Evolutionary conservation across 176 grass and related monocot genomes (phyloP).

Genomic region (Oryza glaberrima): DNA sequence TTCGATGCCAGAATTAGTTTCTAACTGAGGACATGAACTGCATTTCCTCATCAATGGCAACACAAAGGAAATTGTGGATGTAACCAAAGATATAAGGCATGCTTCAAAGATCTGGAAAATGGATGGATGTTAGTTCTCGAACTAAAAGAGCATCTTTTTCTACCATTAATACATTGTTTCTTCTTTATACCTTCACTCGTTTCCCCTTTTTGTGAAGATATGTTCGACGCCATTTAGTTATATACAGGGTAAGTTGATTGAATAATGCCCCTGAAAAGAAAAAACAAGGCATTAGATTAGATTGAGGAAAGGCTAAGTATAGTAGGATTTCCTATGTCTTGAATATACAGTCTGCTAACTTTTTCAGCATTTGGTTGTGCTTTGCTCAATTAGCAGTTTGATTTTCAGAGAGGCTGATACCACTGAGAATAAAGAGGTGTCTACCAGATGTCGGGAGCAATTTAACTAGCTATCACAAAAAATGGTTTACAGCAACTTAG

Average conservation of each 20-base stretch:
- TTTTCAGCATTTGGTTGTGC: constrained; percentile 25
- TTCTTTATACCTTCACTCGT: constrained; percentile 73
- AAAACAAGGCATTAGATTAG: constrained; percentile 21
- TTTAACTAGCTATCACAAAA: constrained; percentile 19
- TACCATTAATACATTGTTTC: constrained; percentile 5
- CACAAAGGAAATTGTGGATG: constrained; percentile 88
- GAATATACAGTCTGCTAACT: not conserved
- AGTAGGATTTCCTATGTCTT: not conserved
- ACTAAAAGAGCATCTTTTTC: constrained; percentile 10
- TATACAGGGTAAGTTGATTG: constrained; percentile 97
- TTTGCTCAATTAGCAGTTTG: not conserved
- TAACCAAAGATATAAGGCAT: constrained; percentile 93
- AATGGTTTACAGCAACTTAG: constrained; percentile 1
- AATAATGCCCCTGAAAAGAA: constrained; percentile 85
- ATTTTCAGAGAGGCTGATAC: constrained; percentile 29
- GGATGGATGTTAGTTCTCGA: constrained; percentile 25
- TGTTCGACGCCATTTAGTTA: constrained; percentile 86
- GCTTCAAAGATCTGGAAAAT: constrained; percentile 85
- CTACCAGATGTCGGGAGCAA: not conserved
- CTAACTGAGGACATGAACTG: constrained; percentile 82
- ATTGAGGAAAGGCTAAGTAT: constrained; percentile 25
- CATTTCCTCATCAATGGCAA: constrained; percentile 89
- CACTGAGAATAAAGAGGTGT: constrained; percentile 7
- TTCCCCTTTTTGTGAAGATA: constrained; percentile 94
- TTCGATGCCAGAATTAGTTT: constrained; percentile 81